Conservation (phyloP, 1,284 basidiomycete species). For the Pseudozyma hubeiensis region DNA sequence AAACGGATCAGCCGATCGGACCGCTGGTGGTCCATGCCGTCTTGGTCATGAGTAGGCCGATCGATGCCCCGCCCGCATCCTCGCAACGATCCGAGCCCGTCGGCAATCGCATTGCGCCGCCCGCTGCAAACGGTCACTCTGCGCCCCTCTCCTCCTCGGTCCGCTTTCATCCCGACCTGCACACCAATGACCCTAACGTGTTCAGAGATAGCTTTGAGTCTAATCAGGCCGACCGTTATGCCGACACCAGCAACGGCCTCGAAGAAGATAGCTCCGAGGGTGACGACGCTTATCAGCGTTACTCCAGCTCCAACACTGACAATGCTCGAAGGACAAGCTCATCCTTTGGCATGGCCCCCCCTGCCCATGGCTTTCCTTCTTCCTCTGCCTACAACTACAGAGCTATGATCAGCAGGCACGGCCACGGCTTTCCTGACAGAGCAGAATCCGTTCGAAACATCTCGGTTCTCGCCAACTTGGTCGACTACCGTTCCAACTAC, state of each 20-base stretch:
- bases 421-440: constrained; percentile 52
- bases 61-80: constrained; percentile 20
- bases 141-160: constrained; percentile 32
- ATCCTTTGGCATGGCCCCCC: constrained; percentile 32
- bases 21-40: neutral
- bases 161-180: constrained; percentile 17
- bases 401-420: constrained; percentile 46
- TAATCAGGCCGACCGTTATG: constrained; percentile 2
- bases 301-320: constrained; percentile 30
- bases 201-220: constrained; percentile 17
- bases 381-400: constrained; percentile 39
- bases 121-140: constrained; percentile 7
- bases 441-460: constrained; percentile 61
- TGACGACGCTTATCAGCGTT: constrained; percentile 18
- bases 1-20: neutral
- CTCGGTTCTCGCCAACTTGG: constrained; percentile 56
- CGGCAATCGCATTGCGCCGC: neutral
- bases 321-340: constrained; percentile 30
- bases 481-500: constrained; percentile 62
- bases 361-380: constrained; percentile 33
- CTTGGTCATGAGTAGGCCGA: constrained; percentile 30
- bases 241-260: neutral
- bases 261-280: constrained; percentile 28
- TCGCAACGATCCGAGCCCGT: constrained; percentile 1
- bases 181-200: constrained; percentile 1